Evolutionary conservation across 2,329 filamentous ascomycete genomes (phyloP).

Genomic region (Calonectria leucothoes): DNA sequence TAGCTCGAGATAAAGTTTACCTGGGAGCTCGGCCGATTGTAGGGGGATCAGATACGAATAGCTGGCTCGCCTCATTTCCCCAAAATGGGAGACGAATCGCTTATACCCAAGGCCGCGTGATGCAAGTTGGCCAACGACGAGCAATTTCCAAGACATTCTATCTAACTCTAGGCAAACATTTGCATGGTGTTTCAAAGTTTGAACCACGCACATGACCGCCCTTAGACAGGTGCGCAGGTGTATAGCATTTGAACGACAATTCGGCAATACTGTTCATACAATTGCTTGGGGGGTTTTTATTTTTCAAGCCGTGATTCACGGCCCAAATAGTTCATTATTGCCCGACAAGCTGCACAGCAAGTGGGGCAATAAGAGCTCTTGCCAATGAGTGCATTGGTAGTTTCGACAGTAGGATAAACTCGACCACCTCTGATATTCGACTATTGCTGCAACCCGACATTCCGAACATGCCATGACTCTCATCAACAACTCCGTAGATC

Average conservation of each 20-base stretch:
- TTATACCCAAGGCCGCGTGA: not conserved
- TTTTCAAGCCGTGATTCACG: not conserved
- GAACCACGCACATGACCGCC: not conserved
- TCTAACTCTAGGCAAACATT: not conserved
- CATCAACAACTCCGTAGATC: not conserved
- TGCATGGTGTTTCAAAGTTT: not conserved
- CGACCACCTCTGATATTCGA: not conserved
- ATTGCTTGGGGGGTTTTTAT: not conserved
- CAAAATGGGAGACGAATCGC: not conserved
- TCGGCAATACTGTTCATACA: not conserved
- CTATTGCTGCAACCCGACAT: not conserved
- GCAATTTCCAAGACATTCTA: not conserved
- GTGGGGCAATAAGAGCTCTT: not conserved
- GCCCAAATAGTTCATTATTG: not conserved
- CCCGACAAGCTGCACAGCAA: not conserved
- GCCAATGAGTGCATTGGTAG: not conserved
- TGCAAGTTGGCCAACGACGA: not conserved
- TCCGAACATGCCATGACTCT: not conserved
- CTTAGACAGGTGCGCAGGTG: not conserved
- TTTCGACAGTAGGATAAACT: not conserved
- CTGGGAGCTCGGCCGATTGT: not conserved
- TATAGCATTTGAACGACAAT: not conserved
- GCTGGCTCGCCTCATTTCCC: conserved; percentile 1
- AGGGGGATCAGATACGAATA: not conserved
- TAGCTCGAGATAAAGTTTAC: conserved; percentile 4